A percentile compares a stretch with the other conserved stretches of the same genome.
phyloP scores from a whole-genome alignment of 192 early-diverging fungal genomes.

The Backusella psychrophila region DNA sequence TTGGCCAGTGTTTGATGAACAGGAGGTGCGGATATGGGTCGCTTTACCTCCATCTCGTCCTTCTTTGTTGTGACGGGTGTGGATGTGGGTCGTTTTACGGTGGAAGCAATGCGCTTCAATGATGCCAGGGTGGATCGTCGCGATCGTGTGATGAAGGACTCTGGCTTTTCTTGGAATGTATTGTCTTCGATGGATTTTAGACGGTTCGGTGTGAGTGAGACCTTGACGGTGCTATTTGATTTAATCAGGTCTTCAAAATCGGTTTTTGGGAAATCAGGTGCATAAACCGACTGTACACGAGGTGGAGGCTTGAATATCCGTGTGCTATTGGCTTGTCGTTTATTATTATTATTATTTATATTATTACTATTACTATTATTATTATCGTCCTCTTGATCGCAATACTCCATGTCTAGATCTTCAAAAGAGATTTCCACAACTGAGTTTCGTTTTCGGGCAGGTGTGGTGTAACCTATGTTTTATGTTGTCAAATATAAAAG shows the following conservation, averaged over 20 bases:
- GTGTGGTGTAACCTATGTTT: neutral
- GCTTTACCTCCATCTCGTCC: neutral
- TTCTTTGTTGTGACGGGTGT: neutral
- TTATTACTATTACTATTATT: no score
- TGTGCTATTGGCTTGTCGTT: neutral
- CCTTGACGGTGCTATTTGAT: conserved; percentile 50
- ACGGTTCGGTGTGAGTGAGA: conserved; percentile 57
- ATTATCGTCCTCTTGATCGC: neutral
- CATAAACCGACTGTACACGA: conserved; percentile 20
- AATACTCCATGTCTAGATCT: conserved; percentile 21
- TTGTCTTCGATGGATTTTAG: conserved; percentile 51
- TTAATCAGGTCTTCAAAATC: conserved; percentile 53
- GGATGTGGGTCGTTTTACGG: neutral
- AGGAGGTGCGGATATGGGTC: neutral
- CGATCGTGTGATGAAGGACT: neutral
- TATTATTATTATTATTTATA: no score
- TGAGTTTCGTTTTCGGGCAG: neutral
- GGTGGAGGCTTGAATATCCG: conserved; percentile 8
- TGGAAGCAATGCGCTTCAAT: neutral
- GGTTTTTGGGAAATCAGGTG: conserved; percentile 41
- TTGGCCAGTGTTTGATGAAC: neutral
- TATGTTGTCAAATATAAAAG: no score
- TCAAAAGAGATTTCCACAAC: conserved; percentile 25
- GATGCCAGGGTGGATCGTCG: neutral
- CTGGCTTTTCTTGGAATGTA: neutral